Evolutionary conservation across 352 stramenopile species (phyloP).

Genomic region (Thalassiosira mediterranea): DNA sequence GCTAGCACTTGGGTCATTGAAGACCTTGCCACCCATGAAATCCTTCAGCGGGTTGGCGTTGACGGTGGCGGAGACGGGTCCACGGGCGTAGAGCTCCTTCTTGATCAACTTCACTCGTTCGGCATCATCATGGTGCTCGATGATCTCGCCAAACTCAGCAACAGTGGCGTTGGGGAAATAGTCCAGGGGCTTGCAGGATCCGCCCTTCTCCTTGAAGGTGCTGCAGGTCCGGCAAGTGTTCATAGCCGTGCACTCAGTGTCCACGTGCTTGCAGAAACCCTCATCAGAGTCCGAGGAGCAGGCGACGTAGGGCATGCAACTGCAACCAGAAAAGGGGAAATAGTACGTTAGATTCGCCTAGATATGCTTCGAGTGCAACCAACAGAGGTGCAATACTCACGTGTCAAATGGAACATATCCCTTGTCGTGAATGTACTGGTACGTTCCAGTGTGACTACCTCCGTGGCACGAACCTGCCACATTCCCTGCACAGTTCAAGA

Average conservation of each 20-base stretch:
- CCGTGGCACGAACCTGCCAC: constrained; percentile 74
- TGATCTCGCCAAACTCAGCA: constrained; percentile 92
- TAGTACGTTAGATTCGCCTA: too few species aligned
- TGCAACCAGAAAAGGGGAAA: neutral
- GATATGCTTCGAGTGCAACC: too few species aligned
- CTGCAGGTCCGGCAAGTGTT: constrained; percentile 93
- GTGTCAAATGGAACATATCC: constrained; percentile 92
- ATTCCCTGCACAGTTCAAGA: constrained; percentile 79
- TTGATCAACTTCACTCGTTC: constrained; percentile 68
- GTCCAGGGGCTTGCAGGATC: constrained; percentile 88
- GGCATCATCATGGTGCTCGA: constrained; percentile 36
- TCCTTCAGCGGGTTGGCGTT: constrained; percentile 88
- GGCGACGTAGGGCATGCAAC: constrained; percentile 92
- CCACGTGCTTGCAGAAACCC: constrained; percentile 80
- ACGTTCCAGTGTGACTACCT: constrained; percentile 86
- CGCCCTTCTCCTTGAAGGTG: constrained; percentile 71
- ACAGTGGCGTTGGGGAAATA: constrained; percentile 95
- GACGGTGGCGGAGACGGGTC: constrained; percentile 92
- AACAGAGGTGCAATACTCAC: constrained; percentile 21
- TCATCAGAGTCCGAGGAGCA: constrained; percentile 81
- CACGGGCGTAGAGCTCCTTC: constrained; percentile 75
- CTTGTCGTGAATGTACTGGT: constrained; percentile 87
- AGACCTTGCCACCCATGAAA: constrained; percentile 93
- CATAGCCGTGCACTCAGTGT: constrained; percentile 86
- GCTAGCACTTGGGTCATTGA: constrained; percentile 54